Evolutionary conservation across 2,329 filamentous ascomycete species (phyloP), one percentile per base, ranked within the genome.

Genomic region (Aspergillus floridensis): DNA sequence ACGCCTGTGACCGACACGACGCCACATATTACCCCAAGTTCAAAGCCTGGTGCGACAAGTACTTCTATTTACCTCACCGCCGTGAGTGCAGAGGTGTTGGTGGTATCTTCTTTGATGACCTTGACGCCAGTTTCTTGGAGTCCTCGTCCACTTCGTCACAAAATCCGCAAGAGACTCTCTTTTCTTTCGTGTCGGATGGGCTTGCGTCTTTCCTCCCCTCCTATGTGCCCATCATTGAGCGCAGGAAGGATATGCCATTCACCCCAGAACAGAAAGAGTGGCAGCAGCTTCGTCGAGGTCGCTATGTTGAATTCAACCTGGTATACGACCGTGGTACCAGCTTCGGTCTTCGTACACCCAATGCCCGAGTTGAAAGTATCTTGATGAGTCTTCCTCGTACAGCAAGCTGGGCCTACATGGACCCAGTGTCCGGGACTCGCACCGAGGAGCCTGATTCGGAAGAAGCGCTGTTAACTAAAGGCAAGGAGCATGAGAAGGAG

Each of bases 21-120:
- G 91, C 90, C 74, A 84, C 82, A 41, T 99, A 97, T 82, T 99
- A 96, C 76, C 88, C 92, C 12, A 87, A 88, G 56, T 99, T 98
- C 84, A 99, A 99, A 81, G 88, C 90, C 73, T 99, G 95, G 95
- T 99, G 95, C 75, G 95, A 99, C 75, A 87, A 96, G 69, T 99
- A 99, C 81, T 99, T 99, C 79, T 88, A 84, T 80, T 90, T 97
- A 77, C 93, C 93, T 74, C 95, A 99, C 79, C 87, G 95, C 50
- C 85, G 86, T 60, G 95, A 99, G 79, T 82, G 86, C 50, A 89
- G 95, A 52, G 95, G 95, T 58, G 80, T 99, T 35, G 95, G 95
- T 56, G 95, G 95, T 56, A 98, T 99, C 76, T 99, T 99, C 85
- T 99, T 99, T 72, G 95, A 99, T 76, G 95, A 99, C 74, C 83